Conservation (phyloP, 169 alveolate species). For the Blepharisma undulans region DNA sequence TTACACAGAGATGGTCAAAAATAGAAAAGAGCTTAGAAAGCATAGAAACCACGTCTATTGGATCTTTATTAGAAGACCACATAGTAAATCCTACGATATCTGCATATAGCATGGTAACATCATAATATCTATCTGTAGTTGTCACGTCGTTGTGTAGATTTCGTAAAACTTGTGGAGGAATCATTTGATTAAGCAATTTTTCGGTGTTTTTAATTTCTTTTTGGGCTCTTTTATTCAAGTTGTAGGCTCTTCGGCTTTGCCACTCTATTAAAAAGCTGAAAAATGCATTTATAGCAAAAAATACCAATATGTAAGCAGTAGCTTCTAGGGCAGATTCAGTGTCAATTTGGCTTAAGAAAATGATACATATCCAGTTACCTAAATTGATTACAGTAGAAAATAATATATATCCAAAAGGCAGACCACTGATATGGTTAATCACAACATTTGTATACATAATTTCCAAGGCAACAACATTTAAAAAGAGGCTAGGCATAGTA, state of each 20-base stretch:
- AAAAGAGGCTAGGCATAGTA: neutral
- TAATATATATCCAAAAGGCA: neutral
- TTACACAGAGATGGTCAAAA: conserved; percentile 94
- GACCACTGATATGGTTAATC: conserved; percentile 17
- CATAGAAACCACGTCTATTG: conserved; percentile 90
- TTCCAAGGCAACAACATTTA: neutral
- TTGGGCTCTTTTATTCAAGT: neutral
- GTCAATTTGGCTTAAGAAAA: neutral
- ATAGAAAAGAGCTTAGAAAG: conserved; percentile 91
- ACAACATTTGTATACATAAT: conserved; percentile 21
- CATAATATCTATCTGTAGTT: conserved; percentile 89
- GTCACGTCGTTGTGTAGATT: conserved; percentile 54
- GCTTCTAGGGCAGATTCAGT: neutral
- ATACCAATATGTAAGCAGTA: neutral
- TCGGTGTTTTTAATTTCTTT: conserved; percentile 15
- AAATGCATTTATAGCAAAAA: neutral
- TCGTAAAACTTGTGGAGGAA: conserved; percentile 37
- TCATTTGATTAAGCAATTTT: conserved; percentile 7
- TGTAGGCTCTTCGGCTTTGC: neutral
- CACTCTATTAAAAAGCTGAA: conserved; percentile 9
- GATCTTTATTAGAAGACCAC: conserved; percentile 86
- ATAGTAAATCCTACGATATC: conserved; percentile 98
- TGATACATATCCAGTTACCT: neutral
- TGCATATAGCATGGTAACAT: conserved; percentile 96
- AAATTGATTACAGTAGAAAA: neutral